Percentiles rank a stretch among this genome's conserved stretches.
These are phyloP conservation scores for Rhytidiadelphus loreus DNA, from an alignment of 225 moss, liverwort and hornwort species.

Conservation along the genomic window DNA sequence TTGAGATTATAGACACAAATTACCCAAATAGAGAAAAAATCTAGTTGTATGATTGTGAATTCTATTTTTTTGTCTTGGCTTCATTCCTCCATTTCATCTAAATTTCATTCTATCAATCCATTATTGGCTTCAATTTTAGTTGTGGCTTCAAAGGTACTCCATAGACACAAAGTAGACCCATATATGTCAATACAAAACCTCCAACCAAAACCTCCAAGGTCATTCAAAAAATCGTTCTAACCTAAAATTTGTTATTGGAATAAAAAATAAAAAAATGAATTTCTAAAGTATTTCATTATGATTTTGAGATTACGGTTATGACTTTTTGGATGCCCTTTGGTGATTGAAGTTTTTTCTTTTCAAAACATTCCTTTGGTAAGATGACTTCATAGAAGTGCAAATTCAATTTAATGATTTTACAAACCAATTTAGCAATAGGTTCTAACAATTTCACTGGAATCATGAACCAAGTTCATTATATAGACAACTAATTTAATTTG, in stretches of 20 bases:
- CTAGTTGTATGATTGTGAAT: accelerated
- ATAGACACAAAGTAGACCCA: background rate
- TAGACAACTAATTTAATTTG: too few relatives aligned
- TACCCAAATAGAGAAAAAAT: background rate
- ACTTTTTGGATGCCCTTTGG: accelerated
- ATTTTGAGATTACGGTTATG: background rate
- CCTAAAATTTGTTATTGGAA: background rate
- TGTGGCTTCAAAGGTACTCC: background rate
- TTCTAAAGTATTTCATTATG: background rate
- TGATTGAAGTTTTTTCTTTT: background rate
- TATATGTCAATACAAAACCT: background rate
- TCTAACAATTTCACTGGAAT: too few relatives aligned
- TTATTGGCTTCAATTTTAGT: background rate
- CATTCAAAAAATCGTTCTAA: background rate
- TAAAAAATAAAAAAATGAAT: background rate
- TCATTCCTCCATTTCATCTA: background rate
- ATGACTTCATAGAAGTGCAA: too few relatives aligned
- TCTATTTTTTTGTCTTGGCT: background rate
- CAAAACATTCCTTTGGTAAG: too few relatives aligned
- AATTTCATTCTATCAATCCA: background rate
- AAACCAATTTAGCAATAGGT: too few relatives aligned
- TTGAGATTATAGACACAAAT: background rate
- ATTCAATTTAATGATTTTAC: too few relatives aligned
- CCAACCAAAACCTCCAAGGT: too few relatives aligned
- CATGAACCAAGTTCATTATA: too few relatives aligned